Conservation (phyloP, 1,139 yeast species). For the Hyphopichia buzzinii region DNA sequence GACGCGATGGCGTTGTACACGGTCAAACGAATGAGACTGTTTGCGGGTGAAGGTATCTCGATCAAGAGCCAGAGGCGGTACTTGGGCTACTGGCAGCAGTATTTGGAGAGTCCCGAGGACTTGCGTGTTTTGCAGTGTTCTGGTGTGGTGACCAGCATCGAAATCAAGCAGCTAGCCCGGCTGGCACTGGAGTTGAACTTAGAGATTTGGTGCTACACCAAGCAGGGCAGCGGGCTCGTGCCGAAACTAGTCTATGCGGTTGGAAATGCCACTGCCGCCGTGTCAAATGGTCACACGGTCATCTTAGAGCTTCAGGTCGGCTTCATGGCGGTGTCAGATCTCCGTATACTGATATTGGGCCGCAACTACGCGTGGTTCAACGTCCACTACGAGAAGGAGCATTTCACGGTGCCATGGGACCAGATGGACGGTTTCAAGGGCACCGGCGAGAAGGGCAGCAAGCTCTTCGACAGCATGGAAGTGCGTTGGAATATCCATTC, state of each 20-base stretch:
- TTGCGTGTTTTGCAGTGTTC: not conserved
- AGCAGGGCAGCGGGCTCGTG: not conserved
- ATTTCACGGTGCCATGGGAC: constrained; percentile 40
- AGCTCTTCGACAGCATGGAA: constrained; percentile 49
- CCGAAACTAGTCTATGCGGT: not conserved
- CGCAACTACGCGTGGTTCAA: constrained; percentile 30
- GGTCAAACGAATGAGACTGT: constrained; percentile 52
- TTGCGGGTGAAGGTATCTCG: constrained; percentile 67
- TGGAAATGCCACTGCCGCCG: not conserved
- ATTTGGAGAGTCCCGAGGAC: constrained; percentile 11
- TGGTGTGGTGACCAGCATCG: not conserved
- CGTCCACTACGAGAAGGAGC: constrained; percentile 11
- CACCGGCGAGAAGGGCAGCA: constrained; percentile 49
- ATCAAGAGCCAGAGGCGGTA: constrained; percentile 70
- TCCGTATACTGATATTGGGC: not conserved
- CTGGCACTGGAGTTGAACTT: not conserved
- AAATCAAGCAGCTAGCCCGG: not conserved
- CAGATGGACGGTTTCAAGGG: constrained; percentile 75
- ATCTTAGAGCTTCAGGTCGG: not conserved
- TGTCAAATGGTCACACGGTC: not conserved
- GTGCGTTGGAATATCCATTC: not conserved
- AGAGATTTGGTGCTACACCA: not conserved
- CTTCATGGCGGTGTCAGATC: not conserved
- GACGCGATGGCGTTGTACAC: constrained; percentile 43
- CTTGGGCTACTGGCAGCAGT: constrained; percentile 55